Base-by-base conservation (phyloP, 345 rosid species). In the Eucalyptus coolabah region DNA sequence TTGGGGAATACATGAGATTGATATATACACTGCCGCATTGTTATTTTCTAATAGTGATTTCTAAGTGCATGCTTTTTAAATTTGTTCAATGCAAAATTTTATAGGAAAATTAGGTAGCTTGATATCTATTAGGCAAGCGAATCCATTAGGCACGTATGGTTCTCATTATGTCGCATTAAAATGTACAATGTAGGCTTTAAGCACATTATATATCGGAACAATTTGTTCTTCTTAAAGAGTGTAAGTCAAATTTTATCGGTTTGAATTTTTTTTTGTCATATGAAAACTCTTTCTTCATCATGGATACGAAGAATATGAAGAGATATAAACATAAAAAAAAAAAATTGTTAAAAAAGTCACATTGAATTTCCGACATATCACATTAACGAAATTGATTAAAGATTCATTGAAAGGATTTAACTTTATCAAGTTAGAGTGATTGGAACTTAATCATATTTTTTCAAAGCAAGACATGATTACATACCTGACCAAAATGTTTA, bases 361-460 rank as follows among this genome's bases (percentile, higher is more conserved):
- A n/a, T n/a, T 14, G 3, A 65, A 65, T 65, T 65, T 30, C 0
- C 1, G 0, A n/a, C 0, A 1, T n/a, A 4, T 14, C 5, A 4
- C 19, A 16, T 65, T 32, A 13, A 30, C 6, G 2, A 30, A 65
- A 65, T 65, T 65, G 9, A 30, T n/a, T 69, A 40, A 69, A 4
- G 14, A 26, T 1, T 19, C 1, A 2, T 19, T 1, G 8, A 21
- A 19, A 72, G 26, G 4, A 34, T 6, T 37, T 72, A 9, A 34
- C 4, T 67, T 4, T 6, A 67, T 32, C 6, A 0, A 32, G 32
- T 32, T 16, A 67, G 9, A 18, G 9, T 17, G 7, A 32, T 9
- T 9, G 9, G 6, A 32, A 34, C 6, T 72, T 72, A 37, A 72
- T 72, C 4, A 4, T 12, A 72, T 6, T 4, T 37, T 72, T 69